Evolutionary conservation across 1,139 yeast genomes (phyloP), one percentile per base, ranked within the genome.

Genomic region (Keqinozyma sinolaborantium): DNA sequence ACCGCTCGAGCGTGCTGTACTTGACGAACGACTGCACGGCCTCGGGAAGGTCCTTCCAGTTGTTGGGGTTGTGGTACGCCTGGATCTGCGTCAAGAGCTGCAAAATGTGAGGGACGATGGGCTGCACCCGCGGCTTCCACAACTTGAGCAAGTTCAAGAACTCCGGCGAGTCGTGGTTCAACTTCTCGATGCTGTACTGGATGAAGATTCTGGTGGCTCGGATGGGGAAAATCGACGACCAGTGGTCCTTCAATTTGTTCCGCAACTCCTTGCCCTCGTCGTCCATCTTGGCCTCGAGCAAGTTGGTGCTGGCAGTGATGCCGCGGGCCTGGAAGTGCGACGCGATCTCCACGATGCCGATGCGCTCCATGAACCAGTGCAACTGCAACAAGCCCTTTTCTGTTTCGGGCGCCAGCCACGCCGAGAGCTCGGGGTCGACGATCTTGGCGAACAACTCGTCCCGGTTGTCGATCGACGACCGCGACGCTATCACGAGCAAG

Each of bases 301-400:
- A 60, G 53, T 90, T 79, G 1, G 95, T 83, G 16, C 70, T 61
- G 2, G 90, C 87, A 1, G 85, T 73, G 18, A 90, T 92, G 5
- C 86, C 87, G 44, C 97, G 70, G 11, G 77, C 73, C 42, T 82
- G 81, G 58, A 94, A 90, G 51, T 94, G 94, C 35, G 84, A 83
- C 0, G 97, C 95, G 50, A 94, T 92, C 53, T 80, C 80, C 3
- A 88, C 97, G 32, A 94, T 86, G 3, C 98, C 98, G 35, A 94
- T 73, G 47, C 97, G 74, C 57, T 90, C 97, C 97, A 92, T 90
- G 48, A 94, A 94, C 97, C 97, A 90, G 42, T 87, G 95, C 31
- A 94, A 67, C 50, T 92, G 95, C 55, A 81, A 69, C 24, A 92
- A 63, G 0, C 97, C 97, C 48, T 86, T 86, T 45, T 87, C 88